Conservation (phyloP, 2,329 filamentous ascomycete genomes). For the Colletotrichum orchidophilum region DNA sequence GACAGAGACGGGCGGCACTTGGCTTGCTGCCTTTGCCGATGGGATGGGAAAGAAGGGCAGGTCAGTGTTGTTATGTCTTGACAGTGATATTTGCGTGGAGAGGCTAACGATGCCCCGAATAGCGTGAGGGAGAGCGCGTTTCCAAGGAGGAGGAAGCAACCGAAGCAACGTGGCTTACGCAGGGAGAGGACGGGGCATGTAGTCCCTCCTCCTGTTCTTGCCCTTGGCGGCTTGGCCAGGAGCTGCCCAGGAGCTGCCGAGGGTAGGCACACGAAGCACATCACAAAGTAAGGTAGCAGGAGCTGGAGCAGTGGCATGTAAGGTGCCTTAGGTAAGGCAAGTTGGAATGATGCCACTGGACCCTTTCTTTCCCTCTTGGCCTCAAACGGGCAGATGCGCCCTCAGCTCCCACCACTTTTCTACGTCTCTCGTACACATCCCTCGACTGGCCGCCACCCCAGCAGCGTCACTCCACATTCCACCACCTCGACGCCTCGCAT, state of each 20-base stretch:
- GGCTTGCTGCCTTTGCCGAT: background rate
- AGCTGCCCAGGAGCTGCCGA: no score
- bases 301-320: no score
- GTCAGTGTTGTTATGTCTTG: background rate
- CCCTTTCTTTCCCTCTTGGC: background rate
- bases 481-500: background rate
- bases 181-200: background rate
- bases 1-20: background rate
- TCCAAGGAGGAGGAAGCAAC: background rate
- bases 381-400: background rate
- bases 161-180: background rate
- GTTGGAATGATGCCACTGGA: background rate
- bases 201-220: background rate
- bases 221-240: no score
- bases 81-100: background rate
- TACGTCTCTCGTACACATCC: background rate
- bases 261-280: no score
- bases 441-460: background rate
- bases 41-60: background rate
- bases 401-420: background rate
- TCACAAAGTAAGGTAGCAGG: no score
- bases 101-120: background rate
- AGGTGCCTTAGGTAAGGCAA: no score
- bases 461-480: constrained; percentile 10
- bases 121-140: background rate